Evolutionary conservation across 768 basidiomycete genomes (phyloP), one percentile per base, ranked within the genome.

Genomic region (Tricholoma sp.): DNA sequence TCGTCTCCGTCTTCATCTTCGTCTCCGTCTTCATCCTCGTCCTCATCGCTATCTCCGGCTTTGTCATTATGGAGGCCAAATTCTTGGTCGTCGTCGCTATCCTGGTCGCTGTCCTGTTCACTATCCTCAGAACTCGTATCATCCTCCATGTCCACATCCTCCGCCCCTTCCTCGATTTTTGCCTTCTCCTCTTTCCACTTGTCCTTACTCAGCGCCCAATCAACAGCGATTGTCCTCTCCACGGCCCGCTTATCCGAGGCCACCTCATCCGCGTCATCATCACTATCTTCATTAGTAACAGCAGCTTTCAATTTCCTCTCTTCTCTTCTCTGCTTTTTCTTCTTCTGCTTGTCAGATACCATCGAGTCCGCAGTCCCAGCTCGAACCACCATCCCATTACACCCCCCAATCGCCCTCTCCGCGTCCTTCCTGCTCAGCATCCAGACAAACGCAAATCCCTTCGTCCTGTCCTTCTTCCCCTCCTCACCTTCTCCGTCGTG

Each of bases 371-470:
- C 86, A 47, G 82, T 75, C 3, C 89, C 90, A 28, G 83, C 80
- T 18, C 80, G 76, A 15, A 93, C 72, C 9, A 77, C 79, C 67
- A 81, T 84, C 15, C 90, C 91, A 64, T 96, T 96, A 59, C 90
- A 85, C 11, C 77, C 83, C 63, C 85, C 84, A 56, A 96, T 76
- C 0, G 93, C 94, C 52, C 76, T 75, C 67, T 94, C 89, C 8
- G 93, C 95, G 64, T 94, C 90, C 56, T 86, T 87, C 67, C 82
- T 85, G 65, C 84, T 84, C 60, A 94, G 70, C 83, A 92, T 94
- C 92, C 94, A 96, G 9, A 98, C 86, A 64, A 98, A 98, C 0
- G 94, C 96, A 62, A 96, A 98, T 0, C 95, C 94, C 62, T 88
- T 86, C 42, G 81, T 76, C 31, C 80, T 75, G 11, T 63, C 42